Conservation (phyloP, 345 rosid species). For the Anastatica hierochuntica region DNA sequence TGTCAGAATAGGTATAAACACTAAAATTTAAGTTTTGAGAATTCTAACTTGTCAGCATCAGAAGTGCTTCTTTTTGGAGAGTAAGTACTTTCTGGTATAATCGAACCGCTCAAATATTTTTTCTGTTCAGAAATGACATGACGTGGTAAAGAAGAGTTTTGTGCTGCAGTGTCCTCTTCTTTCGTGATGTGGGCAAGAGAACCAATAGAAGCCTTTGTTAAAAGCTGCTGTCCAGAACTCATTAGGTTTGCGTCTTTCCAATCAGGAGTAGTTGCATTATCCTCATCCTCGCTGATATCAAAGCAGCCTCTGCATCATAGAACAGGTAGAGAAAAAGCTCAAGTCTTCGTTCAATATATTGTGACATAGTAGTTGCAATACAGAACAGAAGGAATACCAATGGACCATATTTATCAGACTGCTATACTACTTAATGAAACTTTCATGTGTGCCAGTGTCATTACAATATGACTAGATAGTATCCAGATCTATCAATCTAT, state of each 20-base stretch:
- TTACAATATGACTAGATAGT: background rate
- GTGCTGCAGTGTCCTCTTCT: conserved; percentile 42
- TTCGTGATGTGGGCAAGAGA: conserved; percentile 30
- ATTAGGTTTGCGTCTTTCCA: conserved; percentile 37
- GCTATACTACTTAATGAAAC: background rate
- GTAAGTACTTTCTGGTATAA: conserved; percentile 39
- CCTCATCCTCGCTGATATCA: conserved; percentile 67
- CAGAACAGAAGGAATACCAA: conserved; percentile 20
- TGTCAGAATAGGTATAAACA: background rate
- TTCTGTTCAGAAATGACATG: conserved; percentile 41
- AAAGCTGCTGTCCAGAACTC: conserved; percentile 40
- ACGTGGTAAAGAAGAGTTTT: conserved; percentile 36
- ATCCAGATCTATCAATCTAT: conserved; percentile 28
- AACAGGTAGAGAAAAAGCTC: background rate
- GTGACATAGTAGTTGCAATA: no score
- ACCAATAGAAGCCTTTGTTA: conserved; percentile 31
- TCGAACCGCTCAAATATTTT: conserved; percentile 51
- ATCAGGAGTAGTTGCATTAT: conserved; percentile 41
- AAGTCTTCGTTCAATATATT: conserved; percentile 1
- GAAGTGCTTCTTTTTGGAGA: conserved; percentile 41
- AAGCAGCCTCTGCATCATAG: conserved; percentile 70
- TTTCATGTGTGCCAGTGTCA: background rate
- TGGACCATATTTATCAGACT: background rate
- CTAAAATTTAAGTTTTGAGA: background rate
- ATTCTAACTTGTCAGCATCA: conserved; percentile 60